Evolutionary conservation across 495 filamentous ascomycete genomes (phyloP), one percentile per base, ranked within the genome.

Genomic region (Friedmanniomyces simplex): DNA sequence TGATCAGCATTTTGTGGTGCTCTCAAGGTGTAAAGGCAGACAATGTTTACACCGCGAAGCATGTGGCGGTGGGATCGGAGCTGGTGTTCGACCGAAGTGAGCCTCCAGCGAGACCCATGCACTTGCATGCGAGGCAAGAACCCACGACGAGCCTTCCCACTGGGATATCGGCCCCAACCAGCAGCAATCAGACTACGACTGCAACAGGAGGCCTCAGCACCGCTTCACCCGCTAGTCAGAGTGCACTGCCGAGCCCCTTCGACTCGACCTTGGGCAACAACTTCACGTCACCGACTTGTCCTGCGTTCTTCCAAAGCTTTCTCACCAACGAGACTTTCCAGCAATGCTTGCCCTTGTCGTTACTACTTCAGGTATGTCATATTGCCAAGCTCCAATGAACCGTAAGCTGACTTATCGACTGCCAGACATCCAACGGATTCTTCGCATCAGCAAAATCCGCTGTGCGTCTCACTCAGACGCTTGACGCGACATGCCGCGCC

Each of bases 401-500:
- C 28, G 28, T 32, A 3, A 32, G 10, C 28, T 32, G 28, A 32
- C 28, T 4, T n/a, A 10, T 32, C 28, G 28, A 32, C 28, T 10
- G 4, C 22, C 58, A 83, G 71, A 80, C 84, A 59, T 86, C 82
- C 57, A 78, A 76, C 65, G 82, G 81, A 24, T 93, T 95, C 76
- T 96, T 95, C 73, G 74, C 85, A 58, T 80, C 79, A 47, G 74
- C 84, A 54, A 79, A 73, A 64, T 88, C 82, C 13, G 69, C 82
- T 39, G 68, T 82, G 45, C 68, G 76, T 59, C 83, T 90, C 54
- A 85, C 86, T 1, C 79, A 78, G 55, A 77, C 83, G 48, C 78
- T 95, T 50, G 81, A 91, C 64, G 78, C 78, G 20, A 78, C 86
- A 30, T 96, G 90, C 73, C 71, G 72, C 11, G 80, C 81, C 57